Base-by-base conservation (phyloP, 1,139 yeast genomes). In the Taiozyma sp. region DNA sequence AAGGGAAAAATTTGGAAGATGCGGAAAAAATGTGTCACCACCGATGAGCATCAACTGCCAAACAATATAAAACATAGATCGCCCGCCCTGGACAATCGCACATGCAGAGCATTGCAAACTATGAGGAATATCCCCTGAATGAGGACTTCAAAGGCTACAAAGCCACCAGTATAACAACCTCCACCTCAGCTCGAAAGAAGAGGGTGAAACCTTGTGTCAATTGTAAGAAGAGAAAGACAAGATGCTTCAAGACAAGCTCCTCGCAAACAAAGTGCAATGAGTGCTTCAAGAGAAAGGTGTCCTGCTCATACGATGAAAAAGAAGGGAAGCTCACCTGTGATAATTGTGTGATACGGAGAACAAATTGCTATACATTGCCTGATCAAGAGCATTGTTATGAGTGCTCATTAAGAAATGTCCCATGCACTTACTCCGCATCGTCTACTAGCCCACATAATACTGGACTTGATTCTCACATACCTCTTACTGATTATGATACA, bases 221-320 rank as follows among this genome's bases (percentile, higher is more conserved):
- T 11, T 61, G 64, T 47, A 47, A 61, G 32, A 56, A 50, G 44
- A 69, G 59, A 46, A 71, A 63, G 45, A 71, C 64, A 2, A 71
- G 69, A 53, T 71, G 64, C 41, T 45, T 53, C 9, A 50, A 57
- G 2, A 53, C 49, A 10, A 35, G 40, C 13, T 35, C 21, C 11
- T 6, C 40, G 11, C 32, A 49, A 1, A 41, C 44, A n/a, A 50
- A 47, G 19, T 61, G 64, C 43, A 11, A 49, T 8, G 63, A 61
- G 43, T 61, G 64, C 40, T 45, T 48, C 4, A 53, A 49, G 32
- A 44, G 55, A n/a, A 22, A 32, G 2, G 14, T 50, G 28, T 49
- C 45, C 2, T 53, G 55, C 34, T 13, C 40, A 9, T 35, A 22
- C 10, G 50, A 47, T 10, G 46, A 32, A 8, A 8, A 16, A 22